Evolutionary conservation across 352 stramenopile genomes (phyloP), one percentile per base, ranked within the genome.

Genomic region (Phytophthora pseudosyringae): DNA sequence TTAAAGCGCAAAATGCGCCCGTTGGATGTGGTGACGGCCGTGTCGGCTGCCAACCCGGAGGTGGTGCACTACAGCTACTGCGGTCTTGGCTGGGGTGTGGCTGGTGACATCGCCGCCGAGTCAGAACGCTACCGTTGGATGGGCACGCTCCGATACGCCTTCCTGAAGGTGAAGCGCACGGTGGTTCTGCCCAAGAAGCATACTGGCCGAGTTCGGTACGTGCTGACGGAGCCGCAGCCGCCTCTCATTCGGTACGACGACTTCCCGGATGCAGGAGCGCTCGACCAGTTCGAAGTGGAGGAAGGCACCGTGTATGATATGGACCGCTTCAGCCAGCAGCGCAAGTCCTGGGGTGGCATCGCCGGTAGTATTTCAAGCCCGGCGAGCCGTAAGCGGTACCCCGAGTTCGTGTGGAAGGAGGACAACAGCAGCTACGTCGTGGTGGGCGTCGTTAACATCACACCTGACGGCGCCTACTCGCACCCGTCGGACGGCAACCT

Each of bases 251-350:
- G 71, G 35, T 94, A 94, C 69, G 81, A 90, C 57, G 83, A 94
- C 50, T 92, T 91, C 39, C 82, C 79, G 16, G 83, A 94, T 71
- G 67, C 76, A 18, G 86, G 86, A 18, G 86, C 86, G 1, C 50
- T 86, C n/a, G 86, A 94, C 57, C 86, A 94, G 62, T 94, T 91
- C 51, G 86, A 94, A 26, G 76, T 92, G 52, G 86, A 94, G 31
- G 86, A 94, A 75, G 86, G 82, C 36, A 91, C 76, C 40, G 83
- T 91, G 38, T 94, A 94, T 57, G 83, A 91, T 57, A 71, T 64
- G 39, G 76, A 86, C 18, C 77, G 71, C 28, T 60, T 75, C 15
- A 80, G 64, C n/a, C 71, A 77, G 40, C 67, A 76, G 15, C 83
- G 83, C 62, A 89, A 88, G 63, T 92, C 83, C 16, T 92, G 83